Percentiles rank a stretch among this genome's conserved stretches.
Evolutionary conservation across 441 rosid species (phyloP).

Genomic region (Brassica balearica): DNA sequence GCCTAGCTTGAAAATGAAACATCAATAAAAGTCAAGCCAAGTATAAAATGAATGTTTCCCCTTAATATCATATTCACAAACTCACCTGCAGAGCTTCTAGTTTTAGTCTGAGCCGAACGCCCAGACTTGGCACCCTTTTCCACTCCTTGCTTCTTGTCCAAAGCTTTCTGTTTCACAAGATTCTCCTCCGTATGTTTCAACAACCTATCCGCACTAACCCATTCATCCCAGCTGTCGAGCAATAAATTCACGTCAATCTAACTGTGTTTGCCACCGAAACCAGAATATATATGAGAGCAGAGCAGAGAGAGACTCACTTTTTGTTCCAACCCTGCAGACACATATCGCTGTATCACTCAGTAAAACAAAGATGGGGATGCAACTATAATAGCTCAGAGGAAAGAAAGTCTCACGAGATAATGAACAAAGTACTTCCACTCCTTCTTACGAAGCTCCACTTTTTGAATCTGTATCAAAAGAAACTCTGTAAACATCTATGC

Average conservation of each 20-base stretch:
- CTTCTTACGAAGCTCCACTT: constrained; percentile 85
- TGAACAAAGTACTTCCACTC: constrained; percentile 97
- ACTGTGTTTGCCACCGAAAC: constrained; percentile 17
- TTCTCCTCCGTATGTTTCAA: constrained; percentile 88
- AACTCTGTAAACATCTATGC: not conserved
- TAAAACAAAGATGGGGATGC: not conserved
- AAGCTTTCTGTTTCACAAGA: constrained; percentile 82
- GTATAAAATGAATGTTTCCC: not conserved
- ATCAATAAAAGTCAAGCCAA: constrained; percentile 16
- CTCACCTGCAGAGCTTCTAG: constrained; percentile 79
- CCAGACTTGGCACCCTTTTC: constrained; percentile 87
- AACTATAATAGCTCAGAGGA: constrained; percentile 13
- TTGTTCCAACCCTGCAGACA: constrained; percentile 96
- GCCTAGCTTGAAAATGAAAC: not conserved
- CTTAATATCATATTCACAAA: not conserved
- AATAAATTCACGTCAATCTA: constrained; percentile 54
- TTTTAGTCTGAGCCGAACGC: constrained; percentile 76
- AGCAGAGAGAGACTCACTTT: constrained; percentile 66
- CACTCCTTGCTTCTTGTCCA: constrained; percentile 77
- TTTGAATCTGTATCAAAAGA: constrained; percentile 69
- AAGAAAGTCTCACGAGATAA: constrained; percentile 76
- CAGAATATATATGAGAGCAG: constrained; percentile 39
- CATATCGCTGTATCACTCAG: constrained; percentile 42
- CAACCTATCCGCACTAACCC: constrained; percentile 91
- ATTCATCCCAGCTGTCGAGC: constrained; percentile 98